Base-by-base conservation (phyloP, 2,329 filamentous ascomycete species). In the Lanzia echinophila region DNA sequence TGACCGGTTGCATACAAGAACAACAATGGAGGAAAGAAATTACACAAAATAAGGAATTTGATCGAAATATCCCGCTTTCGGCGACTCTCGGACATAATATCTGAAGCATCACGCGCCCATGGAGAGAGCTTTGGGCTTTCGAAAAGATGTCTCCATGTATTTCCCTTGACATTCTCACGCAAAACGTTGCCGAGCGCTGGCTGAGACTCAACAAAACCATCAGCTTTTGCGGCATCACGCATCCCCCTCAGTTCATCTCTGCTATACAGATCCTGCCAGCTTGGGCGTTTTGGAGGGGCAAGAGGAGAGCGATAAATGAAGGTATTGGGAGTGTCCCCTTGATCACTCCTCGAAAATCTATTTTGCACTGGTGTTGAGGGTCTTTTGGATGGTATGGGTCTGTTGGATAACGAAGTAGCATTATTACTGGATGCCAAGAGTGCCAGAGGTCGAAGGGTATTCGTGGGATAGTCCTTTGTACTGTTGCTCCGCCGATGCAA, bases 241-340 rank as follows among this genome's bases (percentile, higher is more conserved):
- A 64, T 56, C 12, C 42, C 41, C n/a, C 47, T 48, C 22, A 66
- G 43, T 15, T 65, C 57, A 2, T 56, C 46, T 7, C 45, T 42
- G 24, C 55, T 63, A 50, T 68, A 68, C 45, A 68, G 32, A n/a
- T 55, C 41, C 15, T 61, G 55, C 63, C 62, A 66, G 13, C 54
- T 62, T 20, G 55, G 51, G 7, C 58, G 57, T 43, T 60, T 59
- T 20, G 62, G 59, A 31, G 65, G 65, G 17, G 65, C 65, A 33
- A 63, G 56, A 6, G 65, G 63, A 11, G 63, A 64, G 17, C 62
- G 58, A 43, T 67, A 67, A 5, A 61, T 19, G 28, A 63, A 66
- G 33, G 58, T 60, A 42, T 59, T 53, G 2, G 44, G 20, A 7
- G 38, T 46, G 19, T 31, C 33, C 17, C 50, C 34, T 20, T 54